Evolutionary conservation across 148 eudicot species (phyloP).

Genomic region (Pharnaceum exiguum): DNA sequence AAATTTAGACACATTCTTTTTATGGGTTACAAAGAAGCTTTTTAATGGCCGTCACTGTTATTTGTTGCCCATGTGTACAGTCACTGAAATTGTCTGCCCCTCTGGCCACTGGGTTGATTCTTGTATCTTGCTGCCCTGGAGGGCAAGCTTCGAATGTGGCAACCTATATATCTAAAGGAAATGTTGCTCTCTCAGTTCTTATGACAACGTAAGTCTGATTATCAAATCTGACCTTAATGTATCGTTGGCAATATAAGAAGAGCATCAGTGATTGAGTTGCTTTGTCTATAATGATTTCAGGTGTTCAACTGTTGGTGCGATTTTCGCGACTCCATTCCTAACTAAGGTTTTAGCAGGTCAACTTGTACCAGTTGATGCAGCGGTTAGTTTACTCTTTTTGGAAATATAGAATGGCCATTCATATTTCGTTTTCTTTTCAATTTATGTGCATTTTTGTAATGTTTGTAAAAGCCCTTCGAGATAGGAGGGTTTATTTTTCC

Average conservation of each 20-base stretch:
- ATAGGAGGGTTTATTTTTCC: too few species aligned
- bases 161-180: conserved; percentile 95
- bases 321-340: conserved; percentile 94
- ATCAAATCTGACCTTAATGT: too few species aligned
- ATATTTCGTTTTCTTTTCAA: neutral
- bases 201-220: conserved; percentile 90
- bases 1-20: neutral
- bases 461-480: neutral
- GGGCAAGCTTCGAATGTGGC: conserved; percentile 99
- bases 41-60: conserved; percentile 11
- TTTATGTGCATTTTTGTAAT: neutral
- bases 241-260: too few species aligned
- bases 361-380: conserved; percentile 98
- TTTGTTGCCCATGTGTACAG: conserved; percentile 36
- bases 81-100: conserved; percentile 86
- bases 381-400: conserved; percentile 47
- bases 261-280: neutral
- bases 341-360: conserved; percentile 97
- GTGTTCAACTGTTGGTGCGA: conserved; percentile 96
- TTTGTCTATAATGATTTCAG: conserved; percentile 31
- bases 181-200: conserved; percentile 98
- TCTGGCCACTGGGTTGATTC: conserved; percentile 95
- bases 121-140: conserved; percentile 99
- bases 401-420: neutral
- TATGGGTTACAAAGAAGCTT: neutral